Percentiles rank a stretch among this genome's conserved stretches.
Conservation (phyloP, 768 basidiomycete genomes). For the Pisolithus orientalis region DNA sequence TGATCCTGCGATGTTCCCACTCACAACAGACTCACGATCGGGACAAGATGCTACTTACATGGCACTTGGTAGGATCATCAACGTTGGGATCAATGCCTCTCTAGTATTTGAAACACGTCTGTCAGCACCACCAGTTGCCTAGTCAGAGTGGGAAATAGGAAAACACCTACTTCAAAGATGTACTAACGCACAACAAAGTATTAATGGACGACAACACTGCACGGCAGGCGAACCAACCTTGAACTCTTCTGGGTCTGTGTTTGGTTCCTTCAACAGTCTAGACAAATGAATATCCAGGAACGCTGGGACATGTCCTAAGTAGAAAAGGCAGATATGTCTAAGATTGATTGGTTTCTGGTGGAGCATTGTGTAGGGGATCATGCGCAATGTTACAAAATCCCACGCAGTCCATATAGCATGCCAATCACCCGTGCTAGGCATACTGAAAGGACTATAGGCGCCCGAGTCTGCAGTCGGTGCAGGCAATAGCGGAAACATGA, state of each 20-base stretch:
- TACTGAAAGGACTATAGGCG: constrained; percentile 38
- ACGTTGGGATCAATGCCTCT: constrained; percentile 96
- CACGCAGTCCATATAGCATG: constrained; percentile 77
- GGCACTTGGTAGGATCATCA: constrained; percentile 80
- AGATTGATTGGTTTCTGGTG: constrained; percentile 89
- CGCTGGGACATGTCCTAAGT: constrained; percentile 88
- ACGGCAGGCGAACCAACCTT: constrained; percentile 38
- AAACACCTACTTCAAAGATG: constrained; percentile 61
- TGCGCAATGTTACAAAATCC: constrained; percentile 77
- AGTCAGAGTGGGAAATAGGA: background rate
- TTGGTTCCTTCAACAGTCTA: constrained; percentile 61
- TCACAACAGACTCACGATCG: background rate
- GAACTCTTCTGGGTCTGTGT: constrained; percentile 80
- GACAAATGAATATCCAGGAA: constrained; percentile 91
- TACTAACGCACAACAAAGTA: constrained; percentile 32
- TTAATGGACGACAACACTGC: constrained; percentile 3
- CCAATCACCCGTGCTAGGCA: constrained; percentile 80
- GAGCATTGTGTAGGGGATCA: constrained; percentile 85
- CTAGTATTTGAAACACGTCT: constrained; percentile 31
- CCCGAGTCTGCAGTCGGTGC: constrained; percentile 28
- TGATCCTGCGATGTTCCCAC: constrained; percentile 51
- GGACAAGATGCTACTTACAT: constrained; percentile 43
- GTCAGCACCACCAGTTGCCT: constrained; percentile 2
- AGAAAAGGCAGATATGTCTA: constrained; percentile 95
- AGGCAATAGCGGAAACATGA: constrained; percentile 62